These are phyloP conservation scores for Kazachstania sp. DNA, from an alignment of 1,139 yeast species.

Conservation along the genomic window DNA sequence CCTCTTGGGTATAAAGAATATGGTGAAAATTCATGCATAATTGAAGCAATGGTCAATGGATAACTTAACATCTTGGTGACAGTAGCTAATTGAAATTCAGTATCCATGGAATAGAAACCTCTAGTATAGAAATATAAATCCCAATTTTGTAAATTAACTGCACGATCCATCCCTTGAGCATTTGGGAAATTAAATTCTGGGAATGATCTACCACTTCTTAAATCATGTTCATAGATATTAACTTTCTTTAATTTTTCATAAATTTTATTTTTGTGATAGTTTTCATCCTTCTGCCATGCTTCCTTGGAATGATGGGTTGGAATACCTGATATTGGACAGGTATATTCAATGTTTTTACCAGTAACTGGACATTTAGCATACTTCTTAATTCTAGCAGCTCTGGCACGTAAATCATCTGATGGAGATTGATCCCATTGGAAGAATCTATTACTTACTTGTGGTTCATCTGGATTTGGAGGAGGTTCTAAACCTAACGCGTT, in stretches of 20 bases:
- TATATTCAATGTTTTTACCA: constrained; percentile 64
- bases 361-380: constrained; percentile 91
- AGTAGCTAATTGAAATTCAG: constrained; percentile 92
- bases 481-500: constrained; percentile 56
- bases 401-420: constrained; percentile 72
- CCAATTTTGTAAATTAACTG: constrained; percentile 80
- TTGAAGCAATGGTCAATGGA: constrained; percentile 82
- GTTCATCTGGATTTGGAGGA: constrained; percentile 53
- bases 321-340: constrained; percentile 91
- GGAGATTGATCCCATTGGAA: constrained; percentile 92
- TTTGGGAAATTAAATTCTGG: constrained; percentile 94
- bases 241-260: constrained; percentile 77
- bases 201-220: constrained; percentile 87
- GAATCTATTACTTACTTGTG: constrained; percentile 59
- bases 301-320: constrained; percentile 90
- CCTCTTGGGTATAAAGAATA: constrained; percentile 75
- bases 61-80: constrained; percentile 90
- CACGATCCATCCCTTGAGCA: constrained; percentile 65
- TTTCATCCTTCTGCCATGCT: constrained; percentile 79
- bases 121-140: constrained; percentile 90
- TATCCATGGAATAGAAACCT: constrained; percentile 91
- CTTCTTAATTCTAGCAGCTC: constrained; percentile 87
- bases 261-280: constrained; percentile 58
- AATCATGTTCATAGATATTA: constrained; percentile 88
- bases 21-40: constrained; percentile 79